Evolutionary conservation across 2,329 filamentous ascomycete genomes (phyloP).

Genomic region (Scedosporium apiospermum): DNA sequence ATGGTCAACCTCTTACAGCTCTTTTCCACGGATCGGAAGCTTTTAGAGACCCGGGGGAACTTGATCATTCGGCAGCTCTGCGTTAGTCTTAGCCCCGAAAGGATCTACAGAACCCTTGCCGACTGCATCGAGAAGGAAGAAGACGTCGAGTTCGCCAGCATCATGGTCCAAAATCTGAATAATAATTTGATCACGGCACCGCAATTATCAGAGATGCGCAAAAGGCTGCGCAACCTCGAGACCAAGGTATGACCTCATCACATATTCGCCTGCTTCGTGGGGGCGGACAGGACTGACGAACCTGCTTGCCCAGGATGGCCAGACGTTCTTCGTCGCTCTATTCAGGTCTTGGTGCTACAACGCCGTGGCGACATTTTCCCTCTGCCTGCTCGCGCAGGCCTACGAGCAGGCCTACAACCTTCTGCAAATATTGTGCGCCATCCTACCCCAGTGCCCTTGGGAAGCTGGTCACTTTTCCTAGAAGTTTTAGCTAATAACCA

Average conservation of each 20-base stretch:
- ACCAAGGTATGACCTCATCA: conserved; percentile 48
- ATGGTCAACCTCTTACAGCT: conserved; percentile 95
- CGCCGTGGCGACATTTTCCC: conserved; percentile 90
- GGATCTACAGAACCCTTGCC: conserved; percentile 90
- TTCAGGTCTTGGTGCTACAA: conserved; percentile 99
- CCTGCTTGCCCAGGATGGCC: conserved; percentile 57
- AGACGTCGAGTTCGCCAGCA: conserved; percentile 96
- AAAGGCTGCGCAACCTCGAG: conserved; percentile 82
- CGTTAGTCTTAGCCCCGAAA: conserved; percentile 82
- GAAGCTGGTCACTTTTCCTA: neutral
- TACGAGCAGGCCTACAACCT: conserved; percentile 98
- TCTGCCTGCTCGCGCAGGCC: conserved; percentile 90
- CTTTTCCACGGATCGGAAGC: conserved; percentile 85
- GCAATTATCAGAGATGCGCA: conserved; percentile 82
- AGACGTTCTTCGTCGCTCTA: conserved; percentile 87
- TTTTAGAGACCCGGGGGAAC: conserved; percentile 88
- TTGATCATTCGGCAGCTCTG: conserved; percentile 94
- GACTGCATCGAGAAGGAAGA: conserved; percentile 97
- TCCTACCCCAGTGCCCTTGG: neutral
- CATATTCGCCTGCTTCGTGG: neutral
- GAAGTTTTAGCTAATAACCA: conserved; percentile 5
- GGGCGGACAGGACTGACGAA: neutral
- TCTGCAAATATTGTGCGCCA: conserved; percentile 78
- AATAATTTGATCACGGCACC: conserved; percentile 98
- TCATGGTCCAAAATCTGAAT: conserved; percentile 99